These are phyloP conservation scores for Aureobasidium sp. DNA, from an alignment of 2,329 filamentous ascomycete genomes.

Conservation along the genomic window DNA sequence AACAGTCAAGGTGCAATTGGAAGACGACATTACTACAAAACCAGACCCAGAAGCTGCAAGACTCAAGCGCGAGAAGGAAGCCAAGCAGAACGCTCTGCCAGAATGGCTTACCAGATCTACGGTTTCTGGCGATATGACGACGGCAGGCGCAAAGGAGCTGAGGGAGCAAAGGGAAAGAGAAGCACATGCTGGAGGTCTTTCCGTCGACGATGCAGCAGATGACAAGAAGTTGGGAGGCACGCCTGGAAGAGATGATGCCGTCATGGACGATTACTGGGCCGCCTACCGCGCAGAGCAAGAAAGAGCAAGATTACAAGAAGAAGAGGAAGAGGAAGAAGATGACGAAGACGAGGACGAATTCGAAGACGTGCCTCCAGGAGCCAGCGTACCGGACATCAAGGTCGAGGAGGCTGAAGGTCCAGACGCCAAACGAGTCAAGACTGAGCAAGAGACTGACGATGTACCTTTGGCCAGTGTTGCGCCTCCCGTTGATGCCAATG, in stretches of 20 bases:
- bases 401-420: conserved; percentile 37
- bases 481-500: conserved; percentile 29
- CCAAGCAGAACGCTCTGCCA: conserved; percentile 29
- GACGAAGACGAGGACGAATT: conserved; percentile 46
- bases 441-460: conserved; percentile 42
- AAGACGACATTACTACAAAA: conserved; percentile 27
- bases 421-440: conserved; percentile 54
- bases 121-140: conserved; percentile 40
- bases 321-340: conserved; percentile 44
- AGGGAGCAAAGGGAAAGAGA: conserved; percentile 34
- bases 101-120: conserved; percentile 31
- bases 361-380: conserved; percentile 39
- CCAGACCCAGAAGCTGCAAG: conserved; percentile 20
- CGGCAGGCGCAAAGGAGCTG: conserved; percentile 29
- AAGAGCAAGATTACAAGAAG: conserved; percentile 28
- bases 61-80: conserved; percentile 22
- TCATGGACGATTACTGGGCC: conserved; percentile 61
- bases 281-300: conserved; percentile 56
- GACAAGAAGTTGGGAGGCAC: conserved; percentile 43
- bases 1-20: conserved; percentile 28
- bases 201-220: conserved; percentile 40
- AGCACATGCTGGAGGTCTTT: conserved; percentile 23
- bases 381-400: conserved; percentile 18
- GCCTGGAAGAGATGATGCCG: conserved; percentile 38
- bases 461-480: conserved; percentile 17